Percentiles rank a stretch among this genome's conserved stretches.
phyloP scores from a whole-genome alignment of 2,329 filamentous ascomycete genomes.

The Elsinoe australis region DNA sequence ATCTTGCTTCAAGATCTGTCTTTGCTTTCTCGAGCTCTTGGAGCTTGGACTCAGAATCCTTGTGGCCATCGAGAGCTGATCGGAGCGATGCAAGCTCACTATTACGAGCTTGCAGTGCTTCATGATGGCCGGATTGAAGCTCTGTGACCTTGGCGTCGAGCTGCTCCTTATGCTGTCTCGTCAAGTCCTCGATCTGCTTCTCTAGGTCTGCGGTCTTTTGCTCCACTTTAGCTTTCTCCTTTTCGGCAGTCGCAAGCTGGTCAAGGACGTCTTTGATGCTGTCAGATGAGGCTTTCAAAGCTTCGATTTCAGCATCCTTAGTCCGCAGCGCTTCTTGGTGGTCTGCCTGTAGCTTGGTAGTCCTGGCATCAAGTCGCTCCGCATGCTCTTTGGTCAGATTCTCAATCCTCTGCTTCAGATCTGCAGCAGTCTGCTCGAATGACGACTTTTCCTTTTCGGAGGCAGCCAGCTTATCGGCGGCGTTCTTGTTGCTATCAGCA shows the following conservation, averaged over 20 bases:
- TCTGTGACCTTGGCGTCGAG: constrained; percentile 3
- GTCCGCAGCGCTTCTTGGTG: background rate
- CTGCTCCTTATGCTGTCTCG: background rate
- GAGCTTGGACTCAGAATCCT: too few species aligned
- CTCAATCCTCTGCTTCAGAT: background rate
- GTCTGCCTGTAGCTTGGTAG: background rate
- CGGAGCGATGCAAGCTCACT: too few species aligned
- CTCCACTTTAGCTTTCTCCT: too few species aligned
- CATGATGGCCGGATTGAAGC: background rate
- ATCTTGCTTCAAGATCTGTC: too few species aligned
- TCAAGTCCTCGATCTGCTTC: background rate
- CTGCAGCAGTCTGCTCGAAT: constrained; percentile 4
- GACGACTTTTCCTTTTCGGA: background rate
- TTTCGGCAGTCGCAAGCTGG: background rate
- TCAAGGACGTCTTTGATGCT: background rate
- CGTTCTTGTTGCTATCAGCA: background rate
- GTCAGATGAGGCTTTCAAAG: background rate
- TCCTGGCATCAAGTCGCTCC: background rate
- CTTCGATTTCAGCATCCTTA: background rate
- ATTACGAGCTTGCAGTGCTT: background rate
- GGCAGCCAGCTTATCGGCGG: background rate
- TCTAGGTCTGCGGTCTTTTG: background rate
- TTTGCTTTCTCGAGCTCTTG: too few species aligned
- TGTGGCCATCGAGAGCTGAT: too few species aligned
- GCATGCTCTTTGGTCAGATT: background rate